Evolutionary conservation across 2,329 filamentous ascomycete species (phyloP).

Genomic region (Neospermospora avenae): DNA sequence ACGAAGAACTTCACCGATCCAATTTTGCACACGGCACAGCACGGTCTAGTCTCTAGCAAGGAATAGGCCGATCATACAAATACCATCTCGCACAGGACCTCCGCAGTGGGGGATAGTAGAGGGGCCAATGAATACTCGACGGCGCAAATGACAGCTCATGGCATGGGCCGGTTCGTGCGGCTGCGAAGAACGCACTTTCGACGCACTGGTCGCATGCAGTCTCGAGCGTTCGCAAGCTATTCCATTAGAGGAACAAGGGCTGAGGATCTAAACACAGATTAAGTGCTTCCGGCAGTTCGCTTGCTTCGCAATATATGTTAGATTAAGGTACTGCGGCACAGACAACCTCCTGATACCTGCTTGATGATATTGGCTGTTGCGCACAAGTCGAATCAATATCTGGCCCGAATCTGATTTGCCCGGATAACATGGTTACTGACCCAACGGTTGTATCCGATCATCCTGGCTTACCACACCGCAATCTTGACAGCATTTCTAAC

Average conservation of each 20-base stretch:
- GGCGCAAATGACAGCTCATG: not conserved
- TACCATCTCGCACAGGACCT: not conserved
- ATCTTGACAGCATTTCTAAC: not conserved
- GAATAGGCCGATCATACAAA: conserved; percentile 6
- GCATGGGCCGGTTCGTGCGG: conserved; percentile 1
- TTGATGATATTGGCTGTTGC: not conserved
- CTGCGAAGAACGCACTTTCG: not conserved
- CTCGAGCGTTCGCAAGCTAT: conserved; percentile 7
- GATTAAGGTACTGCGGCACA: conserved; percentile 5
- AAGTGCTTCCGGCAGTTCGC: not conserved
- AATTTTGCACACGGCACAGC: conserved; percentile 11
- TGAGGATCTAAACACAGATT: not conserved
- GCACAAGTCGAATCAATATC: not conserved
- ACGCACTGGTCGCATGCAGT: not conserved
- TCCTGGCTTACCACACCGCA: not conserved
- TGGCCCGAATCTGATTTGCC: too few relatives aligned
- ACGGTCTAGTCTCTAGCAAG: not conserved
- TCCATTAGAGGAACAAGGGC: not conserved
- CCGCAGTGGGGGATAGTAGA: not conserved
- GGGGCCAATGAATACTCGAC: not conserved
- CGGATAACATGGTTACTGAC: not conserved
- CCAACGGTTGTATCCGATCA: not conserved
- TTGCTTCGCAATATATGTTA: conserved; percentile 2
- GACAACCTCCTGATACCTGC: not conserved
- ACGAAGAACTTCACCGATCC: not conserved